These are phyloP conservation scores for Naganishia kalamii DNA, from an alignment of 768 basidiomycete genomes.

Conservation along the genomic window DNA sequence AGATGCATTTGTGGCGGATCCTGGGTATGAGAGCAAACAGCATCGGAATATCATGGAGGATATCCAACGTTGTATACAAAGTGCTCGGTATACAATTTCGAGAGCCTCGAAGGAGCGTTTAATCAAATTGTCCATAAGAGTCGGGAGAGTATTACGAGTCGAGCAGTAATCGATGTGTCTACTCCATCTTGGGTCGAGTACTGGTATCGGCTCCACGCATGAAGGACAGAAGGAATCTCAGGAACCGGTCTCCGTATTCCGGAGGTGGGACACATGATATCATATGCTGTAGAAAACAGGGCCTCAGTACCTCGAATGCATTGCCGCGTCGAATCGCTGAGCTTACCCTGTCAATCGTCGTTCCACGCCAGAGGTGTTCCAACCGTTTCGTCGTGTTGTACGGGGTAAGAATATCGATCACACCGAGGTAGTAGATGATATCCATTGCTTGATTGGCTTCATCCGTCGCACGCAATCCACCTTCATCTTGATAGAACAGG, in stretches of 20 bases:
- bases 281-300: slow-evolving; percentile 59
- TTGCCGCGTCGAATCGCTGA: neutral
- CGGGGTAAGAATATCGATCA: slow-evolving; percentile 95
- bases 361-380: slow-evolving; percentile 89
- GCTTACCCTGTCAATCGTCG: slow-evolving; percentile 66
- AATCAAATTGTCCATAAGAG: neutral
- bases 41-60: too few relatives aligned
- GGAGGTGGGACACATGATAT: slow-evolving; percentile 85
- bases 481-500: slow-evolving; percentile 94
- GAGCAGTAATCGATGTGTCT: neutral
- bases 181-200: slow-evolving; percentile 30
- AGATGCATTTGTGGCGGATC: slow-evolving; percentile 6
- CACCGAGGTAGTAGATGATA: slow-evolving; percentile 84
- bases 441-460: slow-evolving; percentile 68
- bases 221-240: slow-evolving; percentile 46
- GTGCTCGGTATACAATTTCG: too few relatives aligned
- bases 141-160: neutral
- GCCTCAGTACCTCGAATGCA: neutral
- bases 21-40: neutral
- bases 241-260: slow-evolving; percentile 83
- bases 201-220: slow-evolving; percentile 41
- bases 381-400: slow-evolving; percentile 68
- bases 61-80: too few relatives aligned
- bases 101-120: too few relatives aligned
- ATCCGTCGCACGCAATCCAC: slow-evolving; percentile 82